These are phyloP conservation scores for Przewalskia tangutica DNA, from an alignment of 257 asterid genomes.

Conservation along the genomic window DNA sequence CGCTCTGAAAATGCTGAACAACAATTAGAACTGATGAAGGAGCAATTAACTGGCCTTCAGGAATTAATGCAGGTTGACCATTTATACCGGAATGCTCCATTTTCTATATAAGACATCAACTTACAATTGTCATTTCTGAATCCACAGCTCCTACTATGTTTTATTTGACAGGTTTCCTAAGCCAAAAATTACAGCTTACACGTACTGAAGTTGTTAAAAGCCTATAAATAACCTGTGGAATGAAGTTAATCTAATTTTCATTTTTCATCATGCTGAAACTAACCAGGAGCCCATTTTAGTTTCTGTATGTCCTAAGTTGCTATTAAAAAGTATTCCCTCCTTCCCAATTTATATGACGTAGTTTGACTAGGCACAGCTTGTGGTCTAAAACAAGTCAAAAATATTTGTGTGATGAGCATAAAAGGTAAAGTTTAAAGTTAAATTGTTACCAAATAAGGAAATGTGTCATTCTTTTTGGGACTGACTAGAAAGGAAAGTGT, in stretches of 20 bases:
- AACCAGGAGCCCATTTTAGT: neutral
- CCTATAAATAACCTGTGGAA: neutral
- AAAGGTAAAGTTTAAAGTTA: too few relatives aligned
- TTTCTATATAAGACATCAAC: neutral
- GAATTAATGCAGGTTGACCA: constrained; percentile 46
- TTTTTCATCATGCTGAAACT: neutral
- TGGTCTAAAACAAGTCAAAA: too few relatives aligned
- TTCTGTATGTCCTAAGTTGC: neutral
- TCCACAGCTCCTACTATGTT: neutral
- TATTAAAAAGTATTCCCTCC: neutral
- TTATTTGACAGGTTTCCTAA: neutral
- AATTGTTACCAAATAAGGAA: neutral
- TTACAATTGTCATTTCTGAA: neutral
- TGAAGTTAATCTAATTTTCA: neutral
- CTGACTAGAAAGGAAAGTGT: too few relatives aligned
- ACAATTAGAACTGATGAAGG: constrained; percentile 43
- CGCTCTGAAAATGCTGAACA: constrained; percentile 37
- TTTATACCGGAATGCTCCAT: neutral
- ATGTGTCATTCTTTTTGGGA: too few relatives aligned
- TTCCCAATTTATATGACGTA: too few relatives aligned
- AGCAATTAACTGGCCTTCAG: constrained; percentile 40
- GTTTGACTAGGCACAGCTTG: too few relatives aligned
- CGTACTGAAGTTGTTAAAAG: neutral
- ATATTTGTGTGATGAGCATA: too few relatives aligned
- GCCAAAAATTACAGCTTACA: neutral